Evolutionary conservation across 2,329 filamentous ascomycete genomes (phyloP).

Genomic region (Aspergillus aculeatinus): DNA sequence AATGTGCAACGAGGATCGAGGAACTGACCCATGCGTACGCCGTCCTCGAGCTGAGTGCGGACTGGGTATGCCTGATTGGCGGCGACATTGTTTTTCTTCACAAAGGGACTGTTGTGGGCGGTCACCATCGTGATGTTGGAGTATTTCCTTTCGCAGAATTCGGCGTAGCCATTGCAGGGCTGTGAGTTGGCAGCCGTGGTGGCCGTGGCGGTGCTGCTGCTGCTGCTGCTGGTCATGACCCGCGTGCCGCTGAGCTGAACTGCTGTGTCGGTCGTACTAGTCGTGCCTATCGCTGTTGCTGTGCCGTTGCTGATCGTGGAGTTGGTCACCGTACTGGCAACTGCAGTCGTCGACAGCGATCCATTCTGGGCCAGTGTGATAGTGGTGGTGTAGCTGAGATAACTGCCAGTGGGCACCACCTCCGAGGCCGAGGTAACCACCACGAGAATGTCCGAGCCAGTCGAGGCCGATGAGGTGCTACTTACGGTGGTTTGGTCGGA

Average conservation of each 20-base stretch:
- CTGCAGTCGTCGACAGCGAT: neutral
- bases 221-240: conserved; percentile 32
- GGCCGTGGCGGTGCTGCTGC: conserved; percentile 43
- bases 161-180: conserved; percentile 75
- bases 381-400: conserved; percentile 40
- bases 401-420: conserved; percentile 39
- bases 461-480: neutral
- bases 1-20: too few species aligned
- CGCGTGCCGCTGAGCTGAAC: conserved; percentile 16
- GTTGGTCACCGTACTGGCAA: conserved; percentile 15
- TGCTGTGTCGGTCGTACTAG: conserved; percentile 3
- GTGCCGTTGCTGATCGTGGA: conserved; percentile 29
- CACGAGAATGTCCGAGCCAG: neutral
- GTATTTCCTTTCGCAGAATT: conserved; percentile 74
- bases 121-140: conserved; percentile 77
- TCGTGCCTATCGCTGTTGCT: conserved; percentile 20
- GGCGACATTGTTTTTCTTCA: conserved; percentile 66
- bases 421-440: neutral
- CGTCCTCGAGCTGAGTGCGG: conserved; percentile 72
- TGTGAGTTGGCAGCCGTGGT: conserved; percentile 64
- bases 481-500: neutral
- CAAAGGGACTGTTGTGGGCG: conserved; percentile 83
- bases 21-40: conserved; percentile 55
- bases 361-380: conserved; percentile 22
- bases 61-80: conserved; percentile 73